Evolutionary conservation across 1,284 basidiomycete species (phyloP).

Genomic region (Marasmius oreades): DNA sequence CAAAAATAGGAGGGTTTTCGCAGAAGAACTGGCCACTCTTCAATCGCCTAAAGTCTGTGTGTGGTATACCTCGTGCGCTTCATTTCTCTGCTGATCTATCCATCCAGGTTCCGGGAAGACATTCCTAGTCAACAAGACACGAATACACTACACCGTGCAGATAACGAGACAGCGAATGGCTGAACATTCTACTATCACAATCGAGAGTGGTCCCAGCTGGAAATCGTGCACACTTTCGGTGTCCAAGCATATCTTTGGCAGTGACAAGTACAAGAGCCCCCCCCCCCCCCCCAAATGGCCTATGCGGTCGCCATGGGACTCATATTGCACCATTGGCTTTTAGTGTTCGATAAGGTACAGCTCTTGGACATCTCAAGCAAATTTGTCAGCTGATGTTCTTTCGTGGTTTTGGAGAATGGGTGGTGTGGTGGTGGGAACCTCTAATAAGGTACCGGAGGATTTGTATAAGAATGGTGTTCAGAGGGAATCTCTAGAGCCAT

Average conservation of each 20-base stretch:
- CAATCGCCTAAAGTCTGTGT: constrained; percentile 24
- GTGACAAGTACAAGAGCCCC: constrained; percentile 1
- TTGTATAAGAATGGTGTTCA: constrained; percentile 71
- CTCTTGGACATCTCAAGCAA: constrained; percentile 68
- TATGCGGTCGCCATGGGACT: constrained; percentile 44
- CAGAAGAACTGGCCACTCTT: constrained; percentile 49
- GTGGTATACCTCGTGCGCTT: background rate
- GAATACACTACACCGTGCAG: constrained; percentile 66
- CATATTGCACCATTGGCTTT: constrained; percentile 49
- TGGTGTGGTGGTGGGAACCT: constrained; percentile 55
- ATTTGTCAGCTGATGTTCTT: constrained; percentile 65
- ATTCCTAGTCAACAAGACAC: constrained; percentile 64
- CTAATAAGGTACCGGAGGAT: constrained; percentile 65
- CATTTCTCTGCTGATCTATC: background rate
- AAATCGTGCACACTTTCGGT: constrained; percentile 6
- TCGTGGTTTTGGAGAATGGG: constrained; percentile 77
- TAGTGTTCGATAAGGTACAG: constrained; percentile 72
- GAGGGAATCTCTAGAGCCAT: constrained; percentile 57
- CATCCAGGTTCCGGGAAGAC: constrained; percentile 76
- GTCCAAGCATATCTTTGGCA: background rate
- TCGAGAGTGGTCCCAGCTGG: constrained; percentile 3
- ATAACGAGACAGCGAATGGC: constrained; percentile 47
- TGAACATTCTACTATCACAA: background rate
- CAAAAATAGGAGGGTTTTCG: constrained; percentile 72
- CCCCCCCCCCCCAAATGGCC: constrained; percentile 23